Base-by-base conservation (phyloP, 768 basidiomycete species). In the Pleurotus cornucopiae region DNA sequence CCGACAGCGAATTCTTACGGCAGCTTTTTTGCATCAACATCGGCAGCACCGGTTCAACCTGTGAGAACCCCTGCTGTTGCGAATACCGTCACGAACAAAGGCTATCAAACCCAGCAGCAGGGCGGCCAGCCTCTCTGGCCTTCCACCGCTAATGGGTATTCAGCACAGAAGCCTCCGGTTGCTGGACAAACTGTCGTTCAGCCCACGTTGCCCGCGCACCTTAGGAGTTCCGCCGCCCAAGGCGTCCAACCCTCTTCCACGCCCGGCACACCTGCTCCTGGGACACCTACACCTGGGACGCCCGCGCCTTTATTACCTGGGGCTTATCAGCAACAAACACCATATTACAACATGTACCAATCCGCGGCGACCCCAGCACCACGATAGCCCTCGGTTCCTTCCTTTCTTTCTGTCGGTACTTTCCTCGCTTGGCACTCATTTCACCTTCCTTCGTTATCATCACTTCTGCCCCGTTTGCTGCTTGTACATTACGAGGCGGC, bases 1-100 rank as follows among this genome's bases (percentile, higher is more conserved):
- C 30, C 47, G 13, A 66, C 70, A 25, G 49, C 54, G 13, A 58
- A 67, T 16, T 69, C 66, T 26, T 80, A 80, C 56, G 71, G 76
- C 0, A 65, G 73, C 25, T 79, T 77, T 55, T 80, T 75, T 58
- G 69, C 64, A 41, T 56, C 61, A 5, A 43, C 60, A 41, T 57
- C 55, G 30, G 38, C 53, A 30, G 57, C 66, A 23, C 60, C 67
- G 14, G 67, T 37, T 52, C 60, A 39, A 63, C 58, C 23, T 58
- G 76, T 78, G 9, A 45, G 54, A 44, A 55, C 54, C 5, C 54
- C 54, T 46, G 81, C 78, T 2, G 81, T 82, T 16, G 81, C 81
- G 14, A 82, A 82, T 46, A 82, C 81, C 0, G 78, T 82, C 38
- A 56, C 66, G 41, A 55, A 21, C 21, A 56, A 52, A 40, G 41